These are phyloP conservation scores for Phytophthora foliorum DNA, from an alignment of 352 stramenopile species.

Conservation along the genomic window DNA sequence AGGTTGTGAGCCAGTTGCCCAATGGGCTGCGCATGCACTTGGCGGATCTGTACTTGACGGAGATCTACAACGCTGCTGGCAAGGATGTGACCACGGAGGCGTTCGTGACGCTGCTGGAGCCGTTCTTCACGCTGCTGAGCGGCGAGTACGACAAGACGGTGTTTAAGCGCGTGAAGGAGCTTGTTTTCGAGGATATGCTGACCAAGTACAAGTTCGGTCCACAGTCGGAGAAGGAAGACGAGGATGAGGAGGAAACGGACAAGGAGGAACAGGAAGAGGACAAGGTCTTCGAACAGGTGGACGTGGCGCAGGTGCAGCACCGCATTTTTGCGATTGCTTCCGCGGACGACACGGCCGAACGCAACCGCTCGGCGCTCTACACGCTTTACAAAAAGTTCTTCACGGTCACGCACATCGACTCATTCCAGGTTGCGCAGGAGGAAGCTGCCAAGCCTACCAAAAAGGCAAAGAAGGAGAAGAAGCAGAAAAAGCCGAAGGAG, in stretches of 20 bases:
- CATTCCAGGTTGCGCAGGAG: conserved; percentile 65
- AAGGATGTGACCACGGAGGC: conserved; percentile 62
- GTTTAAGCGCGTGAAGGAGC: conserved; percentile 81
- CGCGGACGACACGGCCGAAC: conserved; percentile 78
- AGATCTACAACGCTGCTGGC: conserved; percentile 68
- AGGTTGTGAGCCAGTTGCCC: conserved; percentile 81
- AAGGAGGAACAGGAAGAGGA: conserved; percentile 62
- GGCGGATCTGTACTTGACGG: conserved; percentile 76
- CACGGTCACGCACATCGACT: conserved; percentile 76
- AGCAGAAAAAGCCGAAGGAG: conserved; percentile 59
- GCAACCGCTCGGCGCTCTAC: conserved; percentile 84
- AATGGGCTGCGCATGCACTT: conserved; percentile 87
- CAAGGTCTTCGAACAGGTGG: conserved; percentile 74
- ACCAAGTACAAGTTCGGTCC: conserved; percentile 73
- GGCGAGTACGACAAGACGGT: conserved; percentile 85
- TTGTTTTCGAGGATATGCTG: conserved; percentile 81
- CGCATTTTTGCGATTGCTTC: conserved; percentile 83
- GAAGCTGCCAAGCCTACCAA: conserved; percentile 45
- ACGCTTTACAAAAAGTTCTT: conserved; percentile 84
- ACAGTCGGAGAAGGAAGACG: conserved; percentile 51
- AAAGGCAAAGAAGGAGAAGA: conserved; percentile 39
- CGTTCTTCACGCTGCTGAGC: conserved; percentile 83
- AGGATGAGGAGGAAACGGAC: conserved; percentile 53
- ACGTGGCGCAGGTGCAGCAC: conserved; percentile 78
- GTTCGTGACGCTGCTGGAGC: conserved; percentile 81